Conservation (phyloP, 148 eudicot species). For the Drosera capensis region DNA sequence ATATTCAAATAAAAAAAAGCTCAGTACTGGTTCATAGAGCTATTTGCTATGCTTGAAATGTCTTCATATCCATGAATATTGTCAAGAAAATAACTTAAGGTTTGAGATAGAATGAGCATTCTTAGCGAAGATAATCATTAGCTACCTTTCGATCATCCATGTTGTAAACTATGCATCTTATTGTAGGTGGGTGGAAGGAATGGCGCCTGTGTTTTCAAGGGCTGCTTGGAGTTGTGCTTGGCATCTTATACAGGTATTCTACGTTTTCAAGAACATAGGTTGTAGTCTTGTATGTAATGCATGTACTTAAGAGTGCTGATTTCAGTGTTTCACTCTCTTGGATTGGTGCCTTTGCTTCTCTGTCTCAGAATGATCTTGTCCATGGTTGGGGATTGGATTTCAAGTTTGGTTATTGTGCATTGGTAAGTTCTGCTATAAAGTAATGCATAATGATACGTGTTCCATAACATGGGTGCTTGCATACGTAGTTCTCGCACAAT, state of each 20-base stretch:
- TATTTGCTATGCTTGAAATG: no score
- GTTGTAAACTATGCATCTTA: conserved; percentile 21
- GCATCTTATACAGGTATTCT: conserved; percentile 90
- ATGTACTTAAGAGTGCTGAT: not conserved
- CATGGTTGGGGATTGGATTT: conserved; percentile 99
- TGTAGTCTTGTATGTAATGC: not conserved
- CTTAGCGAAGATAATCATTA: not conserved
- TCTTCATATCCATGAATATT: no score
- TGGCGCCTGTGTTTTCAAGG: conserved; percentile 98
- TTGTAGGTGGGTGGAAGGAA: conserved; percentile 77
- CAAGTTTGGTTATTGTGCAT: conserved; percentile 98
- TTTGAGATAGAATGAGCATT: not conserved
- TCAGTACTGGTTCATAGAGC: no score
- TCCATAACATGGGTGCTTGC: not conserved
- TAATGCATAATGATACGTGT: not conserved
- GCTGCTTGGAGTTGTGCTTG: conserved; percentile 96
- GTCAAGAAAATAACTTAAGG: no score
- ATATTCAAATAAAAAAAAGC: no score
- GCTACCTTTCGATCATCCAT: not conserved
- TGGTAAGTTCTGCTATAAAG: conserved; percentile 31
- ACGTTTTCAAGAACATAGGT: not conserved
- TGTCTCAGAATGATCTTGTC: conserved; percentile 90
- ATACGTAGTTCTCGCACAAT: not conserved
- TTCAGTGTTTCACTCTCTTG: not conserved
- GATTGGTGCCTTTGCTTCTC: not conserved